Base-by-base conservation (phyloP, 768 basidiomycete species). In the Pulveroboletus sp. region DNA sequence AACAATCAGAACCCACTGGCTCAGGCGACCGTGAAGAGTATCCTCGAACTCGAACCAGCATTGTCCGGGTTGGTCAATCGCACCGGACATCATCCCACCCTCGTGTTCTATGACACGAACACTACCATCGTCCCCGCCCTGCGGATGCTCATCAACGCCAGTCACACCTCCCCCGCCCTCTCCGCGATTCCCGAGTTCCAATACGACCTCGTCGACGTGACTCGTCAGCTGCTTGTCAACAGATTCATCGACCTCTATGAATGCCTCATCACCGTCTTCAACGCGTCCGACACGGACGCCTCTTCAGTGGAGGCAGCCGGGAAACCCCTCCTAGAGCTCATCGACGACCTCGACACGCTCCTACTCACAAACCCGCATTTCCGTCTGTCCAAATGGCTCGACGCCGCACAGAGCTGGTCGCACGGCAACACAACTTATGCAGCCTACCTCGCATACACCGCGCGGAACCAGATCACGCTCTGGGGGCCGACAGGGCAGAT, bases 41-140 rank as follows among this genome's bases (percentile, higher is more conserved):
- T 74, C 43, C 53, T 70, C 23, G 73, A 74, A 47, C 61, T 72
- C 6, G 57, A 59, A 2, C 73, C 73, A 2, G 63, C 64, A 1
- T 43, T 68, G 29, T 57, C 56, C 0, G 72, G 72, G 21, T 54
- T 74, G 10, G 63, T 64, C 1, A 66, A 70, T 43, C 59, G 57
- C 17, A 63, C 63, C 4, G 68, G 63, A 12, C 62, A 58, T 39
- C 66, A 66, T 17, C 63, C 69, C 0, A 73, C 72, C 19, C 27
- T 59, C 19, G 46, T 73, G 7, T 65, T 66, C 25, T 74, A 74
- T 32, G 64, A 74, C 50, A 72, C 72, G 1, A 60, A 70, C 57
- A 58, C 60, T 1, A 88, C 88, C 6, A 78, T 94, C 35, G 80
- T 90, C 11, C 86, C 91, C 1, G 83, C 91, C 0, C 70, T 95